Evolutionary conservation across 768 basidiomycete genomes (phyloP).

Genomic region (Fomitopsis pulvina): DNA sequence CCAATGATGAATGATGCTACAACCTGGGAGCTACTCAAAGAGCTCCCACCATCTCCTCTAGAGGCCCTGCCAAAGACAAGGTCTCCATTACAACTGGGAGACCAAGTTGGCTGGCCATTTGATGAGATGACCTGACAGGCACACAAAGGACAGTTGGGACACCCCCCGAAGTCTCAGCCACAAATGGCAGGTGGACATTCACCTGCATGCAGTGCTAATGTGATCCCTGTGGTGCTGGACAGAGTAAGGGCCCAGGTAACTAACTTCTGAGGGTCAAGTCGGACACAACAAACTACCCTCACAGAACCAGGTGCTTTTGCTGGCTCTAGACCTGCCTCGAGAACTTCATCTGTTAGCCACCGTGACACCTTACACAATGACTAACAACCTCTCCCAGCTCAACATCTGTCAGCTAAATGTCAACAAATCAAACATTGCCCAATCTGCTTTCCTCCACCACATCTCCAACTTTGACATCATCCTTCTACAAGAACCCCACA

Average conservation of each 20-base stretch:
- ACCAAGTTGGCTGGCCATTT: no score
- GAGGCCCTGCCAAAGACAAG: background rate
- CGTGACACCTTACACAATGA: background rate
- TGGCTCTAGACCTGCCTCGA: no score
- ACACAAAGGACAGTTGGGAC: no score
- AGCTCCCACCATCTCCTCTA: background rate
- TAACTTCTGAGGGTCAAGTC: no score
- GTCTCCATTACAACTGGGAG: background rate
- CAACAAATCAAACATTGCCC: constrained; percentile 18
- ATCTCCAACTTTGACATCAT: constrained; percentile 25
- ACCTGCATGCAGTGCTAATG: no score
- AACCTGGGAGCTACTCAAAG: constrained; percentile 6
- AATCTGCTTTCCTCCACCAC: constrained; percentile 12
- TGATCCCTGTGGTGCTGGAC: no score
- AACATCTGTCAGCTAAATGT: constrained; percentile 25
- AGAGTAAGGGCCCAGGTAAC: no score
- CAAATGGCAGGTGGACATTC: no score
- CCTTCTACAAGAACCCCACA: constrained; percentile 33
- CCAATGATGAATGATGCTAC: constrained; percentile 4
- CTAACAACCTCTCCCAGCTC: background rate
- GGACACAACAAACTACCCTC: no score
- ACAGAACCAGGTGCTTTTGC: no score
- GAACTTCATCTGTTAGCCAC: background rate
- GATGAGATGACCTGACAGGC: no score
- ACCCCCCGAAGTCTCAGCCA: no score